Percentiles rank a stretch among this genome's conserved stretches.
Conservation (phyloP, 1,284 basidiomycete genomes). For the Cutaneotrichosporon sp. region DNA sequence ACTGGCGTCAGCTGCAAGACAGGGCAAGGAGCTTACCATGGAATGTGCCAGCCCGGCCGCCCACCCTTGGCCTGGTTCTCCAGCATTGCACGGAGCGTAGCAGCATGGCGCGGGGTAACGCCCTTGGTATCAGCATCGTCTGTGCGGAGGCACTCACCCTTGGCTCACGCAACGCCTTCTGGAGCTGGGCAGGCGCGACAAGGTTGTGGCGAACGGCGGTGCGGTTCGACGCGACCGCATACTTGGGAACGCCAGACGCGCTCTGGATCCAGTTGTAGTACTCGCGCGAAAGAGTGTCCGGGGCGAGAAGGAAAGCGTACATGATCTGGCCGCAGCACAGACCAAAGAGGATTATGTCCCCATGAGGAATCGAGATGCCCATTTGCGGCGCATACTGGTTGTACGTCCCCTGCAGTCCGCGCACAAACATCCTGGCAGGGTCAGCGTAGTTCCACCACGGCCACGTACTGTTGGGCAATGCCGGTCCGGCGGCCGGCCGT, state of each 20-base stretch:
- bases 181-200: constrained; percentile 63
- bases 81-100: constrained; percentile 36
- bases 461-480: constrained; percentile 75
- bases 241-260: constrained; percentile 66
- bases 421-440: constrained; percentile 49
- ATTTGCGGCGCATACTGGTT: constrained; percentile 47
- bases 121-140: constrained; percentile 23
- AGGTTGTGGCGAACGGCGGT: constrained; percentile 62
- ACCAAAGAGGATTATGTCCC: constrained; percentile 79
- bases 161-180: constrained; percentile 59
- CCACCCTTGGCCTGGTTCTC: constrained; percentile 32
- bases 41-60: constrained; percentile 55
- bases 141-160: constrained; percentile 53
- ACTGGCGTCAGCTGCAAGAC: background rate
- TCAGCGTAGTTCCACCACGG: background rate
- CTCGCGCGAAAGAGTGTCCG: constrained; percentile 76
- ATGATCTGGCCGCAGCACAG: constrained; percentile 86
- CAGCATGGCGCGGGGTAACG: constrained; percentile 39
- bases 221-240: constrained; percentile 65
- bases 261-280: constrained; percentile 72
- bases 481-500: constrained; percentile 66
- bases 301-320: constrained; percentile 76
- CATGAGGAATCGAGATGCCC: constrained; percentile 74
- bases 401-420: constrained; percentile 56
- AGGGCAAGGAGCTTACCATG: constrained; percentile 54